Evolutionary conservation across 2,329 filamentous ascomycete genomes (phyloP), one percentile per base, ranked within the genome.

Genomic region (Diaporthe longicolla): DNA sequence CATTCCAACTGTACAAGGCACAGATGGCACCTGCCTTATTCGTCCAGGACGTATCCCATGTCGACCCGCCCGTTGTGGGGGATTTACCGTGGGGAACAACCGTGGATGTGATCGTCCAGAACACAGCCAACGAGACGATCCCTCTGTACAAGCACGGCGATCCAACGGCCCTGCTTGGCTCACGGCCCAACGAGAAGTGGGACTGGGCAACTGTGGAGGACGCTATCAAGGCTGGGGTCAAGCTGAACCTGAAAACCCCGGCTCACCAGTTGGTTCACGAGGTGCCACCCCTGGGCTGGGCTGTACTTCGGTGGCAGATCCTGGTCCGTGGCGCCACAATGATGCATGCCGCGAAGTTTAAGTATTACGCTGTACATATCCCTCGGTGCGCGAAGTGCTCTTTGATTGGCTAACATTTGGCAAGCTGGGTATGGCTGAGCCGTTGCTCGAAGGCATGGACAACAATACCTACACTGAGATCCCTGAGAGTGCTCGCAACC

Each of bases 291-390:
- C 11, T 54, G 10, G 50, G 50, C 4, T 54, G 50, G 50, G 50
- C 24, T 15, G 50, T 54, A 24, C 50, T 54, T 26, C 50, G 50
- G 50, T 54, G 50, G 50, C 50, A 54, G 24, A n/a, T 54, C 50
- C 50, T 54, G 10, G 50, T 54, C 5, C n/a, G n/a, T 11, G 50
- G 50, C 11, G 50, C 50, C 24, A 54, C 50, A 6, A 54, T 54
- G 50, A 54, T 54, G 50, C 50, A 54, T 54, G n/a, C 50, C 11
- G 24, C n/a, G n/a, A 54, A 54, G 50, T 54, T 54, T 13, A 54
- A 54, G 50, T 54, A 54, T n/a, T 54, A 54, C 11, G 50, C 50
- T n/a, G 50, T 54, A 54, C 24, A 24, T 54, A 26, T 54, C 21
- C 2, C 15, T 45, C 11, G 13, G 15, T 45, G 2, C 7, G 7